A percentile compares a stretch with the other conserved stretches of the same genome.
phyloP scores from a whole-genome alignment of 192 early-diverging fungal genomes.

The Backusella tarrabulga region DNA sequence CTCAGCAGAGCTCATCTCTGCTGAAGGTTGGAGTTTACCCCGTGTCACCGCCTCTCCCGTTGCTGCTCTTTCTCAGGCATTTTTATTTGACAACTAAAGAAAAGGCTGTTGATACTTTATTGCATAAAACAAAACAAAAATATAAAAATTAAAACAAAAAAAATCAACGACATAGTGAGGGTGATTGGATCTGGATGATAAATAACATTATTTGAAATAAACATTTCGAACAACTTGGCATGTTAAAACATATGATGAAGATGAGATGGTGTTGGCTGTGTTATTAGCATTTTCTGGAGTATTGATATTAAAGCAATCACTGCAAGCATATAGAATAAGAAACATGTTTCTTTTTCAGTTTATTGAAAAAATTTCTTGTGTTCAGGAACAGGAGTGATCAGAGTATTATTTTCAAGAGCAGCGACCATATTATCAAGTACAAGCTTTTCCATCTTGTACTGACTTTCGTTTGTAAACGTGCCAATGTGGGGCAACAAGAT shows the following conservation, averaged over 20 bases:
- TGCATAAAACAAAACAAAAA: not conserved
- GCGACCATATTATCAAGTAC: constrained; percentile 40
- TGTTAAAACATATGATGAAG: not conserved
- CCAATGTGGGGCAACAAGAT: constrained; percentile 51
- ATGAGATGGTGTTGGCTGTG: too few species aligned
- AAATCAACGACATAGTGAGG: not conserved
- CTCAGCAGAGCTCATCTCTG: constrained; percentile 64
- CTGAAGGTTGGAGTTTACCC: constrained; percentile 63
- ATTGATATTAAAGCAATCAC: too few species aligned
- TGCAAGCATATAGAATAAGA: too few species aligned
- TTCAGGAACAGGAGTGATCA: constrained; percentile 42
- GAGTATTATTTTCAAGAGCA: constrained; percentile 21
- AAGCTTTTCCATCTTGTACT: constrained; percentile 45
- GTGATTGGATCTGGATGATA: not conserved
- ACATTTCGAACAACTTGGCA: not conserved
- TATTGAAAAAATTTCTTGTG: constrained; percentile 26
- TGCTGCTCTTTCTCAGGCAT: constrained; percentile 71
- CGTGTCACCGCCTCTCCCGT: constrained; percentile 77
- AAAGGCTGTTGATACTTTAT: not conserved
- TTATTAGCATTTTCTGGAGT: too few species aligned
- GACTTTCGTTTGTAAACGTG: constrained; percentile 41
- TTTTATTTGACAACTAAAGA: constrained; percentile 43
- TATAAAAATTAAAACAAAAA: not conserved
- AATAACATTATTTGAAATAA: constrained; percentile 8
- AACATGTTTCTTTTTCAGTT: not conserved